These are phyloP conservation scores for Orbilia quercus DNA, from an alignment of 2,329 filamentous ascomycete genomes.

Conservation along the genomic window DNA sequence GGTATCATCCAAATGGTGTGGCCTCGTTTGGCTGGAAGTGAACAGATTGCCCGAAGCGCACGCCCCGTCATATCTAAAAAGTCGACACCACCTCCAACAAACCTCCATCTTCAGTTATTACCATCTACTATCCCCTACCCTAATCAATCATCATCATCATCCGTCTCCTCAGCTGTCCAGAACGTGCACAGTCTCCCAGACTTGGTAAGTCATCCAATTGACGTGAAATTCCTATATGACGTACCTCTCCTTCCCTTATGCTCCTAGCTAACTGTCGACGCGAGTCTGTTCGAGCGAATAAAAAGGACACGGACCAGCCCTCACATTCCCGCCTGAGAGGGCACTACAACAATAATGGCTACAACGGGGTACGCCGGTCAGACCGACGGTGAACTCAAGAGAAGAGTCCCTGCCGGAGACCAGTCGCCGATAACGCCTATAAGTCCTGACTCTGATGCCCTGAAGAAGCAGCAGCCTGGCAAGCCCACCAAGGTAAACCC, in stretches of 20 bases:
- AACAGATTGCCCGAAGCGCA: constrained; percentile 54
- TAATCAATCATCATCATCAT: not conserved
- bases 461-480: constrained; percentile 48
- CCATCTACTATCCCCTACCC: constrained; percentile 5
- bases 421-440: constrained; percentile 36
- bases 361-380: constrained; percentile 53
- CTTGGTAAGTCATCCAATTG: constrained; percentile 45
- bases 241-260: constrained; percentile 1
- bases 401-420: constrained; percentile 37
- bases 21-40: constrained; percentile 51
- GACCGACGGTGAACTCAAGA: constrained; percentile 53
- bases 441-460: constrained; percentile 42
- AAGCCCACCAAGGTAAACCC: constrained; percentile 36
- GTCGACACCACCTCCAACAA: constrained; percentile 43
- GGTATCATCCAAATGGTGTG: constrained; percentile 29
- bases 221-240: constrained; percentile 34
- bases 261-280: constrained; percentile 43
- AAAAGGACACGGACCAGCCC: constrained; percentile 48
- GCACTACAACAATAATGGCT: constrained; percentile 51
- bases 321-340: constrained; percentile 45
- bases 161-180: constrained; percentile 13
- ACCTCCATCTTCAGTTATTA: constrained; percentile 10
- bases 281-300: constrained; percentile 47
- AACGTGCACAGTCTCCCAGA: constrained; percentile 3
- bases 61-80: constrained; percentile 57